Percentiles rank a stretch among this genome's conserved stretches.
These are phyloP conservation scores for Russula earlei DNA, from an alignment of 768 basidiomycete species.

Conservation along the genomic window DNA sequence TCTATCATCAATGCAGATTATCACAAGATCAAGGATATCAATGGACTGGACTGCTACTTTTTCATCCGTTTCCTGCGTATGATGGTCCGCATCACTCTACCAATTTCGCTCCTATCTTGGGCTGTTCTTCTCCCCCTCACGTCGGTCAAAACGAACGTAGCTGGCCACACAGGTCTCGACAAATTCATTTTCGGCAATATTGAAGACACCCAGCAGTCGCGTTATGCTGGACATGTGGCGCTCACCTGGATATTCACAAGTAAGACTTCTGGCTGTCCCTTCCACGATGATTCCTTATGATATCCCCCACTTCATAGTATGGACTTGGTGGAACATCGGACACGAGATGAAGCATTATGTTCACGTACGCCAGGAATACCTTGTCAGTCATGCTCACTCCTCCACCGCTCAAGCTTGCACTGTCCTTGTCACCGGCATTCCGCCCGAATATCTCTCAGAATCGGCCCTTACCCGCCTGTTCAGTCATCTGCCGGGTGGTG, in stretches of 20 bases:
- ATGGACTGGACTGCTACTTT: conserved; percentile 88
- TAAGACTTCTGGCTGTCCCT: conserved; percentile 28
- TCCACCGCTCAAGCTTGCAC: conserved; percentile 81
- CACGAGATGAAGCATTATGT: conserved; percentile 77
- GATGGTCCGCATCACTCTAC: conserved; percentile 73
- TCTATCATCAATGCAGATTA: conserved; percentile 56
- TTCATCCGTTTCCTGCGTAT: conserved; percentile 85
- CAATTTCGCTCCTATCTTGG: conserved; percentile 92
- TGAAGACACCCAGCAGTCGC: conserved; percentile 33
- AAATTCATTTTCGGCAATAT: conserved; percentile 80
- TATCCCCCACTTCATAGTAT: conserved; percentile 43
- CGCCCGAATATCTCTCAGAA: conserved; percentile 65
- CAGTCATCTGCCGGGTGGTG: conserved; percentile 81
- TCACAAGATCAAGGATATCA: conserved; percentile 49
- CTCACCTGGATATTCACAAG: conserved; percentile 71
- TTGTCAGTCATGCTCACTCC: conserved; percentile 66
- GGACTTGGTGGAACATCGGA: conserved; percentile 78
- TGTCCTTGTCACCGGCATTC: conserved; percentile 84
- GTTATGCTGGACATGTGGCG: conserved; percentile 75
- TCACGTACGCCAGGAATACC: conserved; percentile 68
- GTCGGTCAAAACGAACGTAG: conserved; percentile 39
- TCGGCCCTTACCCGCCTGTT: conserved; percentile 58
- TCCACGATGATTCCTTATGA: background rate
- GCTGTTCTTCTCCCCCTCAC: conserved; percentile 70
- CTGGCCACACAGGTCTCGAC: conserved; percentile 48